Evolutionary conservation across 2,329 filamentous ascomycete genomes (phyloP).

Genomic region (Pseudocercospora eumusae): DNA sequence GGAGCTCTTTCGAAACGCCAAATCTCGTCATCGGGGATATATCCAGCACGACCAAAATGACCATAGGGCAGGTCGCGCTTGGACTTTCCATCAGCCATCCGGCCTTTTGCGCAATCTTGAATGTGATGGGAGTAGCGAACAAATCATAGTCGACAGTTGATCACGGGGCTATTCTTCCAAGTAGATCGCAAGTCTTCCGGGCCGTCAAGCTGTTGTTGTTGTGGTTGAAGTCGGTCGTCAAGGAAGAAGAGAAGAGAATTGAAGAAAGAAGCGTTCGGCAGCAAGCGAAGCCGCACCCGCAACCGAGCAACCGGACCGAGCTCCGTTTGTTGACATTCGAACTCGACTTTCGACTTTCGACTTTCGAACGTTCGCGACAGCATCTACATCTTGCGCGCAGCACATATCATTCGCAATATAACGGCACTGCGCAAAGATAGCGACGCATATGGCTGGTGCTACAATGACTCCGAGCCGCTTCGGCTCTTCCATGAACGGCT

Average conservation of each 20-base stretch:
- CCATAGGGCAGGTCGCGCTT: conserved; percentile 55
- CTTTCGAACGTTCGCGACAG: not conserved
- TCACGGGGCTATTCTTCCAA: not conserved
- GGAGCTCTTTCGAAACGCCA: conserved; percentile 45
- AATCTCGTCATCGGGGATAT: conserved; percentile 48
- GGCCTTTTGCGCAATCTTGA: conserved; percentile 43
- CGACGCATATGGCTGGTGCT: conserved; percentile 34
- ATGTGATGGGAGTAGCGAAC: conserved; percentile 8
- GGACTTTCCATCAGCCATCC: conserved; percentile 57
- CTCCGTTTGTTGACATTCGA: conserved; percentile 14
- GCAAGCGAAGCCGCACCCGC: conserved; percentile 2
- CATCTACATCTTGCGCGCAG: not conserved
- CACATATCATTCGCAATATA: not conserved
- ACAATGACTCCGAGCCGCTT: conserved; percentile 57
- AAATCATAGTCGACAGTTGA: conserved; percentile 28
- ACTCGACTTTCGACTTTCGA: not conserved
- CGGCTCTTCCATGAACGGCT: conserved; percentile 68
- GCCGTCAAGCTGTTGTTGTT: not conserved
- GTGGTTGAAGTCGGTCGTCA: not conserved
- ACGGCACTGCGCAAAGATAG: not conserved
- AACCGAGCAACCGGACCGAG: conserved; percentile 12
- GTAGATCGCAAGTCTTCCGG: not conserved
- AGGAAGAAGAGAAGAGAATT: not conserved
- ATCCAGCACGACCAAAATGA: conserved; percentile 55
- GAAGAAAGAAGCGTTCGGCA: not conserved